Evolutionary conservation across 371 early-diverging fungal species (phyloP).

Genomic region (Chytridiales sp.): DNA sequence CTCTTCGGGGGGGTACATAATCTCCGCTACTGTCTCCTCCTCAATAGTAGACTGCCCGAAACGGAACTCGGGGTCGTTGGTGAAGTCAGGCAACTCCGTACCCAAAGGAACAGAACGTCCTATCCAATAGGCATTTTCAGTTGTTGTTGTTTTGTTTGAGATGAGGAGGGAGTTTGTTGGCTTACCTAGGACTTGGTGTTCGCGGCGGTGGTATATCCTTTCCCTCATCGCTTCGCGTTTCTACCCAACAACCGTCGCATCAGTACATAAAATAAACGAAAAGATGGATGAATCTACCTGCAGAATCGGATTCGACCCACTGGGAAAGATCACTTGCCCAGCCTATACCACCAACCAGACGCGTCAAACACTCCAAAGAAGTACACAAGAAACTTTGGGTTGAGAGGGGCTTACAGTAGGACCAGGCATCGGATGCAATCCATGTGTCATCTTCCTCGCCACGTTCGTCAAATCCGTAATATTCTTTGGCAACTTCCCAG

Average conservation of each 20-base stretch:
- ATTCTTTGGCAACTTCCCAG: constrained; percentile 28
- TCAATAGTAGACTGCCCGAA: constrained; percentile 31
- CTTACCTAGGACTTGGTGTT: constrained; percentile 38
- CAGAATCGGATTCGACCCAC: constrained; percentile 13
- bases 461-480: constrained; percentile 26
- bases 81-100: constrained; percentile 29
- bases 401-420: constrained; percentile 20
- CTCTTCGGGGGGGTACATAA: constrained; percentile 31
- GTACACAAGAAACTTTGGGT: neutral
- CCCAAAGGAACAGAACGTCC: constrained; percentile 27
- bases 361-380: neutral
- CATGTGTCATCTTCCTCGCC: constrained; percentile 31
- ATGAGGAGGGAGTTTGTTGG: neutral
- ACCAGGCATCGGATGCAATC: constrained; percentile 17
- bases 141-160: neutral
- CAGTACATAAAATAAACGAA: neutral
- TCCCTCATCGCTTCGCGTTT: constrained; percentile 31
- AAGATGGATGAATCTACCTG: neutral
- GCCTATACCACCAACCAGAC: constrained; percentile 6
- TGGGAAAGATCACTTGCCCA: constrained; percentile 24
- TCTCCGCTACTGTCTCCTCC: constrained; percentile 31
- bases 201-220: constrained; percentile 33
- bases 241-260: neutral
- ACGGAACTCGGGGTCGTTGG: constrained; percentile 25
- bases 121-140: constrained; percentile 1